Percentiles rank a stretch among this genome's conserved stretches.
Evolutionary conservation across 1,284 basidiomycete species (phyloP).

Genomic region (Rhizoctonia solani): DNA sequence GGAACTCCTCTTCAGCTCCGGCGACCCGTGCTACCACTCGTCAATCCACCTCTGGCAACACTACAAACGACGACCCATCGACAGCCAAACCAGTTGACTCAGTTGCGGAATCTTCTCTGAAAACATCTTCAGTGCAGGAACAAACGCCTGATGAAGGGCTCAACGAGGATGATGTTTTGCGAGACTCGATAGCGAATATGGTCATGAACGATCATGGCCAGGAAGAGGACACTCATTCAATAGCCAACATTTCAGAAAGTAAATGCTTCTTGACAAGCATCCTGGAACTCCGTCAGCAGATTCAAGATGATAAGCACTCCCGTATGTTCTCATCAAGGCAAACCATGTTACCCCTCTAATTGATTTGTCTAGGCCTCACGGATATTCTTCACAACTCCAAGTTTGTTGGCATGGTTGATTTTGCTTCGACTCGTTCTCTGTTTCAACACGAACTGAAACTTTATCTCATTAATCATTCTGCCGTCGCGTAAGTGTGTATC

Average conservation of each 20-base stretch:
- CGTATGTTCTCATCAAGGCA: conserved; percentile 54
- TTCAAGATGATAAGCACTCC: conserved; percentile 65
- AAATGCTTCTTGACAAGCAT: conserved; percentile 83
- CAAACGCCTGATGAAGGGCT: conserved; percentile 10
- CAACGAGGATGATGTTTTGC: conserved; percentile 28
- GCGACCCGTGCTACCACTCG: conserved; percentile 43
- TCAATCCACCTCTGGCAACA: conserved; percentile 49
- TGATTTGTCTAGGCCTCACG: conserved; percentile 62
- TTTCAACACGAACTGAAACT: conserved; percentile 89
- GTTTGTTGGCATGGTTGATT: conserved; percentile 92
- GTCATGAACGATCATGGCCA: conserved; percentile 22
- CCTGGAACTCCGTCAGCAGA: conserved; percentile 62
- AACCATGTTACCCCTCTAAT: neutral
- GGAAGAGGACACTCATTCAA: conserved; percentile 35
- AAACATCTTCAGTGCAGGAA: neutral
- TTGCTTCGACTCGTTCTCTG: conserved; percentile 72
- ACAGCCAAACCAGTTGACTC: conserved; percentile 40
- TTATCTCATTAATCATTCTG: conserved; percentile 85
- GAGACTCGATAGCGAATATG: conserved; percentile 32
- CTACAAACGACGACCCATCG: neutral
- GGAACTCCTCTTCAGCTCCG: conserved; percentile 8
- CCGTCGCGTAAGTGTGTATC: conserved; percentile 65
- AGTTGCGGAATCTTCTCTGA: neutral
- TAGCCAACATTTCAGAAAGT: conserved; percentile 59
- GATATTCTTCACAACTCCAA: conserved; percentile 87